Evolutionary conservation across 2,329 filamentous ascomycete genomes (phyloP).

Genomic region (Cytospora piceae): DNA sequence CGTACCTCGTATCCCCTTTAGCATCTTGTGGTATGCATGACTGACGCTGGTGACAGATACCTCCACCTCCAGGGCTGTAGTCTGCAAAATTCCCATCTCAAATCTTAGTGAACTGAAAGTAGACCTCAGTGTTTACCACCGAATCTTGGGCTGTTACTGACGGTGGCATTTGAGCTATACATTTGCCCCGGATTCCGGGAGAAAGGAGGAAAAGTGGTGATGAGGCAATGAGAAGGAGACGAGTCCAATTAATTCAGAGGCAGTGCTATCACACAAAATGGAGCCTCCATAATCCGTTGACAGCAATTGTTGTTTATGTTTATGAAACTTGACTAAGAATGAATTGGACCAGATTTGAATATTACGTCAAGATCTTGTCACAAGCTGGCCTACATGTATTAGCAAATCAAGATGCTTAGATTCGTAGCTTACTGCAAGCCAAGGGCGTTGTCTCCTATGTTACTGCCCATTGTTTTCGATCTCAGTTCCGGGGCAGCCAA

Average conservation of each 20-base stretch:
- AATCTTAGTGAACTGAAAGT: not conserved
- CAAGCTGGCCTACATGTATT: not conserved
- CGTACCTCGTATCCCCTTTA: conserved; percentile 39
- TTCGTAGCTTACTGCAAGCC: not conserved
- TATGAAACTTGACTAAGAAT: not conserved
- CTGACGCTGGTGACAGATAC: conserved; percentile 47
- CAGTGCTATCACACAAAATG: not conserved
- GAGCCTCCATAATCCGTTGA: not conserved
- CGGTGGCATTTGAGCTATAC: not conserved
- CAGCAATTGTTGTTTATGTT: not conserved
- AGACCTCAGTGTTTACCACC: not conserved
- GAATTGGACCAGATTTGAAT: not conserved
- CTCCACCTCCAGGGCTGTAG: conserved; percentile 60
- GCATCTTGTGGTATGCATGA: conserved; percentile 11
- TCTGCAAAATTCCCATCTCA: not conserved
- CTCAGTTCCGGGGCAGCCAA: not conserved
- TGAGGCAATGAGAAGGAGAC: not conserved
- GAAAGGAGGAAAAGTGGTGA: not conserved
- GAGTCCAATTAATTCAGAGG: not conserved
- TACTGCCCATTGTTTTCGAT: not conserved
- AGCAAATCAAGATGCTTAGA: not conserved
- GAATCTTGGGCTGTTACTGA: not conserved
- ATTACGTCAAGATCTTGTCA: not conserved
- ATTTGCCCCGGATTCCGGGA: not conserved
- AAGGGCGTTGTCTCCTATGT: not conserved